A percentile compares a stretch with the other conserved stretches of the same genome.
phyloP scores from a whole-genome alignment of 2,329 filamentous ascomycete genomes.

The Periconia sp. region DNA sequence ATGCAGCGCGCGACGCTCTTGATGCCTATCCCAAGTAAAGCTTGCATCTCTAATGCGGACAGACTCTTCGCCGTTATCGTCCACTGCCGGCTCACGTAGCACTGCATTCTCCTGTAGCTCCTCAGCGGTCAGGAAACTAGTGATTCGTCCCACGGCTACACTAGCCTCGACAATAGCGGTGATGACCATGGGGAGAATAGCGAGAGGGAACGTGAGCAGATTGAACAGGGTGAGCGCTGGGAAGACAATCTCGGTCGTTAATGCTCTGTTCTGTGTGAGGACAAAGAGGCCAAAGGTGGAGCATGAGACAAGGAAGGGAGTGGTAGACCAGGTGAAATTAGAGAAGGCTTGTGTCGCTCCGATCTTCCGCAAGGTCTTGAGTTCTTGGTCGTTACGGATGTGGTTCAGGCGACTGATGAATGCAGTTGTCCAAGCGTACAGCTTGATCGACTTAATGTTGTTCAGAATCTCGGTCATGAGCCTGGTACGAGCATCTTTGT shows the following conservation, averaged over 20 bases:
- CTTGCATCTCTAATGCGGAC: constrained; percentile 82
- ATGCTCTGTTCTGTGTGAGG: constrained; percentile 76
- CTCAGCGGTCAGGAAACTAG: constrained; percentile 83
- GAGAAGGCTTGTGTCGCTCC: constrained; percentile 92
- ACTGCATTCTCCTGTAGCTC: constrained; percentile 90
- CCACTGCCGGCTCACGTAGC: constrained; percentile 68
- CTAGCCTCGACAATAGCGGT: constrained; percentile 93
- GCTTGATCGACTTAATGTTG: constrained; percentile 99
- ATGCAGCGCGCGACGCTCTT: constrained; percentile 70
- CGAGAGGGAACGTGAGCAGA: constrained; percentile 90
- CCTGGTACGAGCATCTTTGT: constrained; percentile 92
- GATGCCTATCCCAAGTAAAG: constrained; percentile 93
- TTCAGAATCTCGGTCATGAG: constrained; percentile 97
- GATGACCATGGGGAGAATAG: constrained; percentile 96
- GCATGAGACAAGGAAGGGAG: constrained; percentile 96
- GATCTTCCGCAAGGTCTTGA: constrained; percentile 95
- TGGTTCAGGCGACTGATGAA: constrained; percentile 98
- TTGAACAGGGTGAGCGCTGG: constrained; percentile 94
- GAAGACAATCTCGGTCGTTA: constrained; percentile 96
- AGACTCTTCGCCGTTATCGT: constrained; percentile 82
- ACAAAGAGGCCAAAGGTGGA: constrained; percentile 96
- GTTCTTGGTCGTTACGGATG: constrained; percentile 92
- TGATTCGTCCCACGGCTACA: constrained; percentile 88
- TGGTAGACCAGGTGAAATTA: constrained; percentile 98
- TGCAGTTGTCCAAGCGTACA: constrained; percentile 95